A percentile compares a stretch with the other conserved stretches of the same genome.
Conservation (phyloP, 2,329 filamentous ascomycete species). For the Epichloe brachyelytri region DNA sequence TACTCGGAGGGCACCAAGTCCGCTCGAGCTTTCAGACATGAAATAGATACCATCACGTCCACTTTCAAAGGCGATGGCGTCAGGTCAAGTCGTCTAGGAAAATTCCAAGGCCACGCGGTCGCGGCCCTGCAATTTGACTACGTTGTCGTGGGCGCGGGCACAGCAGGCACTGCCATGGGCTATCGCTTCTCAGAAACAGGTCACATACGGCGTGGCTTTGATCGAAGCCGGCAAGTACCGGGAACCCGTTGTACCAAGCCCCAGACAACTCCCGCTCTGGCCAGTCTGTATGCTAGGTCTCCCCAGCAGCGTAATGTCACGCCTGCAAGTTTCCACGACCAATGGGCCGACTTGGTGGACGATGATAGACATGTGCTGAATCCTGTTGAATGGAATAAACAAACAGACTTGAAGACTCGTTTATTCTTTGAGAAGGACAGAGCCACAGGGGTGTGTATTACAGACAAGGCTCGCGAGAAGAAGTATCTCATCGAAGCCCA, state of each 20-base stretch:
- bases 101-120: not conserved
- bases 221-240: not conserved
- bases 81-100: not conserved
- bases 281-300: not conserved
- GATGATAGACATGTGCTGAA: not conserved
- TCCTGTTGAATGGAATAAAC: too few relatives aligned
- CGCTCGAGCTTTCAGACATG: not conserved
- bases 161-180: conserved; percentile 33
- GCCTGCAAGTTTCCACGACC: not conserved
- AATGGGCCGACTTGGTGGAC: not conserved
- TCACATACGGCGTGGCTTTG: not conserved
- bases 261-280: not conserved
- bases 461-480: too few relatives aligned
- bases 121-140: conserved; percentile 32
- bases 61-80: not conserved
- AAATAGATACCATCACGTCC: not conserved
- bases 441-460: not conserved
- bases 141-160: conserved; percentile 50
- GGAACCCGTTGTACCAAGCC: not conserved
- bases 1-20: not conserved
- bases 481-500: too few relatives aligned
- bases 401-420: not conserved
- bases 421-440: not conserved
- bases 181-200: not conserved
- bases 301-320: not conserved